Conservation (phyloP, 2,329 filamentous ascomycete genomes). For the Scedosporium dehoogii region DNA sequence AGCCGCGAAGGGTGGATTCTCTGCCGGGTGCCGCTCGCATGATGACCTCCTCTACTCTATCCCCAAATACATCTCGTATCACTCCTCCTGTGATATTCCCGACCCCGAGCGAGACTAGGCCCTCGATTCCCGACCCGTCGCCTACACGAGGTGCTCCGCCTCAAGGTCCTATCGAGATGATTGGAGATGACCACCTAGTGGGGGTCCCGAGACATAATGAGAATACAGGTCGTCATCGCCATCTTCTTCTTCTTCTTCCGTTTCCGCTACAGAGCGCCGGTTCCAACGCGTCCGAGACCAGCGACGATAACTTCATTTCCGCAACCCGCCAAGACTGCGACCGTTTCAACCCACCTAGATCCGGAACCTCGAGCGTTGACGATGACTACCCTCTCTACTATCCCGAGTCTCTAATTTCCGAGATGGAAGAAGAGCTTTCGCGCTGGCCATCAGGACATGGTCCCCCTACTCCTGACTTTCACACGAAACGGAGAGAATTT, state of each 20-base stretch:
- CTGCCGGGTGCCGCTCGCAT: conserved; percentile 21
- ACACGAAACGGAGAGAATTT: conserved; percentile 8
- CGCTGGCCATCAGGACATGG: neutral
- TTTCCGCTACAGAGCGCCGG: neutral
- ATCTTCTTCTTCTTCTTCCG: conserved; percentile 7
- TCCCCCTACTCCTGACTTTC: conserved; percentile 5
- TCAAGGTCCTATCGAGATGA: neutral
- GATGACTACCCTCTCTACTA: neutral
- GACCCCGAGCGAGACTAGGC: neutral
- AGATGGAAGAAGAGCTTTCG: conserved; percentile 8
- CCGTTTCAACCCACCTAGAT: neutral
- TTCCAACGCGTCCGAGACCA: neutral
- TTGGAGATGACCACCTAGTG: neutral
- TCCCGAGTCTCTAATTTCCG: neutral
- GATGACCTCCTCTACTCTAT: conserved; percentile 16
- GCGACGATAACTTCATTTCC: neutral
- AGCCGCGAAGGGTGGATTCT: conserved; percentile 35
- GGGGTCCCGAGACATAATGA: neutral
- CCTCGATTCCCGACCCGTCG: neutral
- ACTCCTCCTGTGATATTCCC: neutral
- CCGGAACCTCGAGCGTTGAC: neutral
- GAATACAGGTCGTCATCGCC: conserved; percentile 3
- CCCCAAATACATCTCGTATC: conserved; percentile 3
- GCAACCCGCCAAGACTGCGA: neutral
- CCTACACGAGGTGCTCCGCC: neutral